Evolutionary conservation across 2,329 filamentous ascomycete genomes (phyloP), one percentile per base, ranked within the genome.

Genomic region (Didymella pinodella): DNA sequence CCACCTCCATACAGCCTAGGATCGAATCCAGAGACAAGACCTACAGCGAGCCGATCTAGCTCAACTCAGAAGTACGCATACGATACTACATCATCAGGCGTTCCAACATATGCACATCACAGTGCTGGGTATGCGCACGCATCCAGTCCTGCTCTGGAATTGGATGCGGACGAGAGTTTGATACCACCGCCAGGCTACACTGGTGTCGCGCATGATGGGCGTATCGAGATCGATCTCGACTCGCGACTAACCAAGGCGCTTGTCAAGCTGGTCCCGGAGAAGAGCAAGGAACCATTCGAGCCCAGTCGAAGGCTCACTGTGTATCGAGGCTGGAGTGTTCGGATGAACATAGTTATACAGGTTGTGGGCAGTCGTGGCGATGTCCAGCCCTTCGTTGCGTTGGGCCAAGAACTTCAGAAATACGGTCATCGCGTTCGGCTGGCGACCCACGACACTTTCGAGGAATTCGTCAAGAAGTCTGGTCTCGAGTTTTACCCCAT

Each of bases 341-440:
- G 62, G 10, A 36, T 85, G 36, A 85, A 85, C 54, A 80, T 86
- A 36, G 82, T 85, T 3, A 83, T 86, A 50, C 83, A 85, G 54
- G 81, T 85, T 4, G 83, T 86, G 0, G 81, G 81, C n/a, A 79
- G 76, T 6, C 76, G 81, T 10, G 84, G 84, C 2, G 84, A 86
- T 66, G 82, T 86, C 1, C 85, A 88, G 54, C 85, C 85, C 0
- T 88, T 88, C 54, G 75, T 88, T 48, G 83, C 85, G 0, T 75
- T 88, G 1, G 85, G 83, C 7, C 80, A 78, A 36, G 78, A 81
- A 18, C 69, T 87, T 0, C 72, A 79, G 22, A 49, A 52, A 20
- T 62, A 65, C 49, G 67, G 67, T 6, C 70, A 73, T 51, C 63
- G 70, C 25, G 66, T 73, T 14, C 65, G 70, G 16, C 8, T 73